Base-by-base conservation (phyloP, 371 early-diverging fungal genomes). In the Sporodiniella umbellata region DNA sequence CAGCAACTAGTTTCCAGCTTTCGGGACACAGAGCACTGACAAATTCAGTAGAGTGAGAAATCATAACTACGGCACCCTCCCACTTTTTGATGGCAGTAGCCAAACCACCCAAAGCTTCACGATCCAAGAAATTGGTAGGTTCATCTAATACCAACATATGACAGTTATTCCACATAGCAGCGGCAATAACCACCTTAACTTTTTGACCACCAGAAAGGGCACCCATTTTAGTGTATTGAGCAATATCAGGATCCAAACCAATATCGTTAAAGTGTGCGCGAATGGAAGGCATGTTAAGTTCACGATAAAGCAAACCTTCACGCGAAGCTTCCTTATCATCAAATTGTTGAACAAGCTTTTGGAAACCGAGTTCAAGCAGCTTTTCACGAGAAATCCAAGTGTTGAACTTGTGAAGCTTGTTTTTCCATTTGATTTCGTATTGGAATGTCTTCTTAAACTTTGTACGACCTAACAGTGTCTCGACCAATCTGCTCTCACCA, bases 81-180 rank as follows among this genome's bases (percentile, higher is more conserved):
- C 84, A 92, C 40, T 79, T 82, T 45, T 86, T 75, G 62, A 94
- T 86, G 39, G 90, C 91, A 21, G 79, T 81, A 3, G 88, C 88
- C 53, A 94, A 71, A 45, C 88, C 94, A 70, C 90, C 91, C 17
- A 94, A 75, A 15, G 88, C 79, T 65, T 91, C 90, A 61, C 90
- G 86, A 75, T 94, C 94, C 75, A 94, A 80, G 68, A 87, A 90
- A 68, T 93, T 93, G 66, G 92, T 91, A 56, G 92, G 92, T 66
- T 92, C 89, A 58, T 92, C 90, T 48, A 92, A 66, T 5, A 92
- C 78, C 31, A 92, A 61, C 70, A 92, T 78, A 65, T 93, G 91
- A 12, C 90, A 91, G 61, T 87, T 84, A 58, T 83, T 80, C 85
- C 90, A 86, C 85, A 87, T 87, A 35, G 91, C 85, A 1, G 87